Evolutionary conservation across 176 grass and related monocot genomes (phyloP).

Genomic region (Tuctoria greenei): DNA sequence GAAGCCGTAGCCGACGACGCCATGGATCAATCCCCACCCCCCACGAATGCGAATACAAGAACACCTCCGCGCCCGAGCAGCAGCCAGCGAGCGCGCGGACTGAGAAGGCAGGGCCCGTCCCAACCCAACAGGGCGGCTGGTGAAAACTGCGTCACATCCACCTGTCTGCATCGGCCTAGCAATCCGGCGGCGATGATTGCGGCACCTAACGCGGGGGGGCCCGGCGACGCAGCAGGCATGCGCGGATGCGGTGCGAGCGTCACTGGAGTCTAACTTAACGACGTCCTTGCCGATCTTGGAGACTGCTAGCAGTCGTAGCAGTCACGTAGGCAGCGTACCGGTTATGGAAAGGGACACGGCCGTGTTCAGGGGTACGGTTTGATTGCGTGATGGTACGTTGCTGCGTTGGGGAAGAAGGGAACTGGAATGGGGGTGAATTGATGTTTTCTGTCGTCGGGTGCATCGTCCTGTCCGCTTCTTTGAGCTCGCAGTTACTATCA

Average conservation of each 20-base stretch:
- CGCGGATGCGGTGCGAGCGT: constrained; percentile 19
- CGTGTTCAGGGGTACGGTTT: constrained; percentile 11
- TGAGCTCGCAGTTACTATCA: background rate
- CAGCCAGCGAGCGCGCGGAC: too few relatives aligned
- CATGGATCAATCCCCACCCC: constrained; percentile 35
- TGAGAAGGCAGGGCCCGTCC: too few relatives aligned
- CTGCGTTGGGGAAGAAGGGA: background rate
- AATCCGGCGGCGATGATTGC: constrained; percentile 45
- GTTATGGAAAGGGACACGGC: constrained; percentile 48
- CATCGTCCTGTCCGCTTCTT: background rate
- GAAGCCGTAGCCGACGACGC: background rate
- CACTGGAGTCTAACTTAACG: background rate
- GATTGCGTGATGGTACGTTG: constrained; percentile 31
- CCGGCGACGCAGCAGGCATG: background rate
- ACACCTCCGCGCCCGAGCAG: background rate
- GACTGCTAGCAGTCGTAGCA: background rate
- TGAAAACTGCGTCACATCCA: constrained; percentile 33
- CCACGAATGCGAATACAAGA: constrained; percentile 48
- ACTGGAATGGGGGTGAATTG: constrained; percentile 16
- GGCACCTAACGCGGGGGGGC: constrained; percentile 32
- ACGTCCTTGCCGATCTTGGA: constrained; percentile 10
- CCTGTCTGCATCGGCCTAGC: background rate
- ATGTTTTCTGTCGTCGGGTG: background rate
- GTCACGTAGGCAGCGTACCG: constrained; percentile 46
- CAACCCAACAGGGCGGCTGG: background rate